A percentile compares a stretch with the other conserved stretches of the same genome.
Conservation (phyloP, 768 basidiomycete species). For the Lentinus tigrinus region DNA sequence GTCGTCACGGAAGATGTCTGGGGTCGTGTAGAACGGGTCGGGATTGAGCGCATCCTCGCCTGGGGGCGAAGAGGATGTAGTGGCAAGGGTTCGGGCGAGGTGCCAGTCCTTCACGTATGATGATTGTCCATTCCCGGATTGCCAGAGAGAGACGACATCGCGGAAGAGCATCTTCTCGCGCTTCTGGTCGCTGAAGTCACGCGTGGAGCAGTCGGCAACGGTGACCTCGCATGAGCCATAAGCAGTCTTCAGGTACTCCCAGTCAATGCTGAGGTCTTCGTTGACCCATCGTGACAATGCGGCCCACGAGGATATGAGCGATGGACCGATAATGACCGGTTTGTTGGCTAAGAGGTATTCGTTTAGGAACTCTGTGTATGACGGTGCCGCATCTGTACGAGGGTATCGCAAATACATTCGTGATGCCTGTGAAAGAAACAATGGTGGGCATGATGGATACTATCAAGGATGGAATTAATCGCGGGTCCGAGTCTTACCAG, state of each 20-base stretch:
- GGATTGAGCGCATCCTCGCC: not conserved
- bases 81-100: slow-evolving; percentile 20
- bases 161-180: slow-evolving; percentile 18
- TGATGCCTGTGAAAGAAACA: not conserved
- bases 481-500: too few species aligned
- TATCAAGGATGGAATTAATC: too few species aligned
- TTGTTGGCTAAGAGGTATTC: slow-evolving; percentile 22
- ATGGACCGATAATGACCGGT: slow-evolving; percentile 24
- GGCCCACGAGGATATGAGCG: slow-evolving; percentile 21
- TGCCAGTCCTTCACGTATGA: slow-evolving; percentile 33
- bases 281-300: slow-evolving; percentile 18
- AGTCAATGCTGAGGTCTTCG: slow-evolving; percentile 14
- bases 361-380: slow-evolving; percentile 23
- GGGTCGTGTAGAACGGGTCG: slow-evolving; percentile 25
- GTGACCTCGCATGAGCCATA: slow-evolving; percentile 24
- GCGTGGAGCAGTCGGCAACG: slow-evolving; percentile 25
- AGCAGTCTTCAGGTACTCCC: slow-evolving; percentile 14
- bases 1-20: slow-evolving; percentile 28
- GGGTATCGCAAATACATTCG: not conserved
- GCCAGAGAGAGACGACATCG: slow-evolving; percentile 24
- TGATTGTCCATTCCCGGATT: slow-evolving; percentile 12
- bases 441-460: too few species aligned
- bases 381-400: not conserved
- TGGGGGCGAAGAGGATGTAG: not conserved
- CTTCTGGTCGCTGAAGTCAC: slow-evolving; percentile 26